Evolutionary conservation across 805 yeast species (phyloP), one percentile per base, ranked within the genome.

Genomic region (Maudiozyma barnettii): DNA sequence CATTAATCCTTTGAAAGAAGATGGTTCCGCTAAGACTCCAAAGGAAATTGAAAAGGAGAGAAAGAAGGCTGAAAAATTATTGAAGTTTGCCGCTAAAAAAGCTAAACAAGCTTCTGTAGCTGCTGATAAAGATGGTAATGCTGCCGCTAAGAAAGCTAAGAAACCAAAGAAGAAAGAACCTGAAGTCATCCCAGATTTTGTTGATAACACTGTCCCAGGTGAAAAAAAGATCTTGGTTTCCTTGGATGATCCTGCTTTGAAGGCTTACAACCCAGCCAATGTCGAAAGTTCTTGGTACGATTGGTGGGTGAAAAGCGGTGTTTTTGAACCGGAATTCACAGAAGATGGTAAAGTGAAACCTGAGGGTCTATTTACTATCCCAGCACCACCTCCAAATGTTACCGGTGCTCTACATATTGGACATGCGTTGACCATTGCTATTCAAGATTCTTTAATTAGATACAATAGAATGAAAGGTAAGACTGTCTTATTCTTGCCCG

Each of bases 351-450:
- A 81, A 41, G 60, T 78, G 55, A 82, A 82, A 63, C 85, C 93
- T 39, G 90, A 80, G 61, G 98, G 98, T 57, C 63, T 75, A 18
- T 93, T 91, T 69, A 76, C 84, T 52, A 87, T 93, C 59, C 97
- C 98, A 37, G 93, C 96, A n/a, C 99, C 99, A 37, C 99, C 99
- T 52, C 99, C 99, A 64, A 93, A 93, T 67, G 95, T 93, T 54
- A 93, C 99, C 43, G 99, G 99, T 71, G 97, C 98, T 42, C 76
- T 93, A 57, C 99, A 93, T 69, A 93, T 93, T 68, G 99, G 99
- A 58, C 99, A 93, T 68, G 99, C 98, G 26, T 77, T 93, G 65
- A 93, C 99, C 16, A 86, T 90, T 51, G 74, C 98, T 33, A 84
- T 93, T 62, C 99, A 93, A 73, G 99, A 93, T 67, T 69, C 97